phyloP scores from a whole-genome alignment of 768 basidiomycete genomes.

The Leccinum truebloodii region DNA sequence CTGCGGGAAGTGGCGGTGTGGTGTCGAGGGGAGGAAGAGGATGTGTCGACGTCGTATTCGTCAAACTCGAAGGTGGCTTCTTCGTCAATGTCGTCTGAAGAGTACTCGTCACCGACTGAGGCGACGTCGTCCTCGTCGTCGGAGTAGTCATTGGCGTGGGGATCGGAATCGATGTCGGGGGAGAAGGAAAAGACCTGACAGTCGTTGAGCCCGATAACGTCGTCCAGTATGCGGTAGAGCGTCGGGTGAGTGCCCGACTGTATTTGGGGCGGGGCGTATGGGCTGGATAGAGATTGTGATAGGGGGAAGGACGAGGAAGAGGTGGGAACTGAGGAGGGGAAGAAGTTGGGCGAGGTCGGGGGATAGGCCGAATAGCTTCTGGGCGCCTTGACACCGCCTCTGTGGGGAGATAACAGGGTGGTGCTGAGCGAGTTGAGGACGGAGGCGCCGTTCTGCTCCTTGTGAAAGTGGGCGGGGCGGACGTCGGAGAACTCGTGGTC shows the following conservation, averaged over 20 bases:
- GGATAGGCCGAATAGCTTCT: constrained; percentile 89
- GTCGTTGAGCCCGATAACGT: constrained; percentile 85
- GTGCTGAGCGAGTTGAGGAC: constrained; percentile 86
- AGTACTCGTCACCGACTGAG: constrained; percentile 66
- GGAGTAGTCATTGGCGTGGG: constrained; percentile 81
- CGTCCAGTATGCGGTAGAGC: constrained; percentile 84
- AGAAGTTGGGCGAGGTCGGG: constrained; percentile 67
- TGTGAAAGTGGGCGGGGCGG: constrained; percentile 85
- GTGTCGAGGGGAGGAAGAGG: constrained; percentile 19
- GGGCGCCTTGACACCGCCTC: constrained; percentile 64
- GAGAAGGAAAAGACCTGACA: constrained; percentile 96
- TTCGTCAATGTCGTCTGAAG: constrained; percentile 71
- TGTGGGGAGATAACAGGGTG: constrained; percentile 74
- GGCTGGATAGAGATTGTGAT: constrained; percentile 57
- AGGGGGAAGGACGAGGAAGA: constrained; percentile 74
- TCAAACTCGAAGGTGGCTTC: constrained; percentile 78
- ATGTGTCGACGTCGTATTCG: constrained; percentile 73
- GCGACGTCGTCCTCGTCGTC: constrained; percentile 78
- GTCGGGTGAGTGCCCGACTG: constrained; percentile 86
- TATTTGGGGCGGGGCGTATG: constrained; percentile 70
- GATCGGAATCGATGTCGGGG: constrained; percentile 93
- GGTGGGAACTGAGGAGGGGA: constrained; percentile 67
- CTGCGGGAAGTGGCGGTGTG: constrained; percentile 11
- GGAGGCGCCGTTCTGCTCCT: constrained; percentile 70
- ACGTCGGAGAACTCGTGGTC: constrained; percentile 97